Evolutionary conservation across 768 basidiomycete genomes (phyloP), one percentile per base, ranked within the genome.

Genomic region (Collybia sordida): DNA sequence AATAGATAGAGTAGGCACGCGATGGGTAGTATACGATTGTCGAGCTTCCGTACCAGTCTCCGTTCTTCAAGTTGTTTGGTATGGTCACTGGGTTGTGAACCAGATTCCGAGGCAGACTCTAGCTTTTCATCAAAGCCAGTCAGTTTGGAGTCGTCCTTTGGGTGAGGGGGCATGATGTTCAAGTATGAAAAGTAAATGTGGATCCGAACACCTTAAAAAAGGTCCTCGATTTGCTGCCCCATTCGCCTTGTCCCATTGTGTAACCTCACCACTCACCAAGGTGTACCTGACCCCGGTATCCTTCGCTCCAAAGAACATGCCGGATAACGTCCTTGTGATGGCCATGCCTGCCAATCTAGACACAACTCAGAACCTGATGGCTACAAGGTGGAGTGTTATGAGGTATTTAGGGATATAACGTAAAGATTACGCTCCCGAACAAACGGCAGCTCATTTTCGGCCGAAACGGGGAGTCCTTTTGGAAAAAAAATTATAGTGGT

Each of bases 1-100:
- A 85, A 89, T 22, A 90, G 72, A 56, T 90, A 90, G 36, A 90
- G 74, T n/a, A 87, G 57, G 58, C 86, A 89, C 1, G 82, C 72
- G 39, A 89, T 81, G 36, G 88, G 88, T 45, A 90, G 66, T 49
- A 90, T 89, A 36, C 86, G 73, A 47, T 57, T 44, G 58, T 90
- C 88, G 43, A 90, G 71, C 59, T 86, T 88, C 59, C 79, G 74
- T 18, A 89, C 70, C 2, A 90, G 74, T 21, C 58, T 45, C 52
- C 51, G 56, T 51, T 58, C 64, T 42, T 57, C 59, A 2, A 49
- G n/a, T n/a, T 27, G 44, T 14, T 22, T 48, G 22, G 62, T 52
- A 23, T 12, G 22, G 45, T 51, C 22, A 18, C 15, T 45, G 17
- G 56, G 42, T 15, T 55, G 57, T 21, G 47, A 53, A 43, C 55